These are phyloP conservation scores for Fusarium stilboides DNA, from an alignment of 2,329 filamentous ascomycete genomes.

Conservation along the genomic window DNA sequence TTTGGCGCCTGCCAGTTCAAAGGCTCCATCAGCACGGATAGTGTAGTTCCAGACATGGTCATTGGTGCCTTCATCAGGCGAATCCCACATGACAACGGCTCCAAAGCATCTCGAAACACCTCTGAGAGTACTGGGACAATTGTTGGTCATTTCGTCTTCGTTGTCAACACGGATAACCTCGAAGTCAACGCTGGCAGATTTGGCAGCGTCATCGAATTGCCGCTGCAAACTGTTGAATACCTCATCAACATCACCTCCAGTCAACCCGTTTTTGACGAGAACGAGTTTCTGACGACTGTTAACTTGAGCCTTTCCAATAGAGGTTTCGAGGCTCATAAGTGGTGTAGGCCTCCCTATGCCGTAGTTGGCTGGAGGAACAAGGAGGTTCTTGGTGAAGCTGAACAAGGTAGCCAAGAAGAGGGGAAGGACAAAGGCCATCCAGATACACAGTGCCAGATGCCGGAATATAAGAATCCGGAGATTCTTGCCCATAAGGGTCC, in stretches of 20 bases:
- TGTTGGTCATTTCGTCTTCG: conserved; percentile 71
- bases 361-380: conserved; percentile 81
- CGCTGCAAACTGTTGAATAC: conserved; percentile 76
- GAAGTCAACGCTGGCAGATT: conserved; percentile 70
- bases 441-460: conserved; percentile 65
- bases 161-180: conserved; percentile 68
- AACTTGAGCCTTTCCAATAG: conserved; percentile 69
- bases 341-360: conserved; percentile 77
- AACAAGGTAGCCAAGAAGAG: conserved; percentile 72
- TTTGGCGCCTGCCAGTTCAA: conserved; percentile 69
- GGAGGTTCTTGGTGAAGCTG: conserved; percentile 84
- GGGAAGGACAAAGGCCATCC: conserved; percentile 73
- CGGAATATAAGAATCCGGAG: conserved; percentile 71
- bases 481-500: conserved; percentile 75
- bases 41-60: conserved; percentile 86
- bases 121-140: conserved; percentile 75
- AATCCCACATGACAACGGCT: conserved; percentile 82
- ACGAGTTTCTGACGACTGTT: conserved; percentile 77
- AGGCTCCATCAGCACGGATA: conserved; percentile 79
- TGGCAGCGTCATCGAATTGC: conserved; percentile 67
- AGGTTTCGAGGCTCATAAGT: conserved; percentile 76
- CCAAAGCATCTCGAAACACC: conserved; percentile 81
- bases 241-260: conserved; percentile 78
- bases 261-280: conserved; percentile 82
- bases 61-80: conserved; percentile 77